phyloP scores from a whole-genome alignment of 2,329 filamentous ascomycete genomes.

The Mycogone perniciosa region DNA sequence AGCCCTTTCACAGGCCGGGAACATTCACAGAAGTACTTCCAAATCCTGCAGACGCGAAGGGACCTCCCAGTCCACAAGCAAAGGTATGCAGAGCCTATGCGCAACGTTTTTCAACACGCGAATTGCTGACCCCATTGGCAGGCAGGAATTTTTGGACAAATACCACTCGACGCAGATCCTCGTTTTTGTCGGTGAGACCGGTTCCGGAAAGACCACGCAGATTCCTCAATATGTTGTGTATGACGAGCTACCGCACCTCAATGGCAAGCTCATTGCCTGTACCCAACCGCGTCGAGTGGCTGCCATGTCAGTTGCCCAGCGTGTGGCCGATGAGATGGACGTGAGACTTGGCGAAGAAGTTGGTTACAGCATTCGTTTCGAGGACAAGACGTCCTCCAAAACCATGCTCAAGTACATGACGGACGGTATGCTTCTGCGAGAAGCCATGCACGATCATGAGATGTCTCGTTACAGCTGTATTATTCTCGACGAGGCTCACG shows the following conservation, averaged over 20 bases:
- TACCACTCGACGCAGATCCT: conserved; percentile 94
- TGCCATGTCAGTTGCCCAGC: conserved; percentile 96
- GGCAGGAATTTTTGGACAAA: conserved; percentile 85
- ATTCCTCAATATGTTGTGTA: conserved; percentile 97
- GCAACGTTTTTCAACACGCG: neutral
- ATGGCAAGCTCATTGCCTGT: conserved; percentile 88
- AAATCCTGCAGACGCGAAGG: conserved; percentile 76
- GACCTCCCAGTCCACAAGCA: conserved; percentile 90
- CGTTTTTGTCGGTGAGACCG: conserved; percentile 97
- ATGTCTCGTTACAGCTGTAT: conserved; percentile 93
- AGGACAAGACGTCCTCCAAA: conserved; percentile 82
- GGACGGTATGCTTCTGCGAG: conserved; percentile 93
- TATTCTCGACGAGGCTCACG: conserved; percentile 97
- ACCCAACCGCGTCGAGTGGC: conserved; percentile 97
- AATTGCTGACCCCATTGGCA: conserved; percentile 24
- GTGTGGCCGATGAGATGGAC: conserved; percentile 95
- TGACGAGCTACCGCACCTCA: conserved; percentile 85
- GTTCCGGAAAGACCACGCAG: conserved; percentile 98
- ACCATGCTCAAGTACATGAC: conserved; percentile 99
- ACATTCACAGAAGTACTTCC: conserved; percentile 80
- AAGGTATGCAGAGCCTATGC: conserved; percentile 46
- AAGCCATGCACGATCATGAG: conserved; percentile 93
- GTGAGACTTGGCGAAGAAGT: conserved; percentile 89
- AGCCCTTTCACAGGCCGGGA: conserved; percentile 80
- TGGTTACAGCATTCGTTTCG: conserved; percentile 98